A percentile compares a stretch with the other conserved stretches of the same genome.
phyloP scores from a whole-genome alignment of 768 basidiomycete species.

The Podaxis sp. region DNA sequence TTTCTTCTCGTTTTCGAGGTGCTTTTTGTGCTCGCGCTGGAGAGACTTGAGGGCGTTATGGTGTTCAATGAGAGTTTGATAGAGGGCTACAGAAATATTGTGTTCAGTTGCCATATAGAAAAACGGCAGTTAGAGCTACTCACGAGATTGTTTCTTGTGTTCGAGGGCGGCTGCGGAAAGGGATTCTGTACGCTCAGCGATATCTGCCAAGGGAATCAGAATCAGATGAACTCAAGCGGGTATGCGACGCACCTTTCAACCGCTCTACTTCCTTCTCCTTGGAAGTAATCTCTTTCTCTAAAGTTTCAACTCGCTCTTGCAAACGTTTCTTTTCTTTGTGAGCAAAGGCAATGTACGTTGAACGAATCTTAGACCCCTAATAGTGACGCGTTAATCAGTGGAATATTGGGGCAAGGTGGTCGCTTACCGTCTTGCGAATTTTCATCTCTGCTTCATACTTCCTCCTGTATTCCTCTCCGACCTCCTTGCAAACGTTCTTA shows the following conservation, averaged over 20 bases:
- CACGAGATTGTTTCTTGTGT: slow-evolving; percentile 84
- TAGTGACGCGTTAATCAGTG: neutral
- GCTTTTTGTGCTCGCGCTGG: slow-evolving; percentile 66
- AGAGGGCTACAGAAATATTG: slow-evolving; percentile 59
- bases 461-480: slow-evolving; percentile 70
- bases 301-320: slow-evolving; percentile 56
- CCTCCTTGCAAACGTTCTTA: slow-evolving; percentile 70
- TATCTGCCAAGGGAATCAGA: slow-evolving; percentile 43
- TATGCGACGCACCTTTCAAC: slow-evolving; percentile 54
- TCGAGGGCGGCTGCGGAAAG: slow-evolving; percentile 80
- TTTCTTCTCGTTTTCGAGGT: slow-evolving; percentile 71
- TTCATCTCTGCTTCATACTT: slow-evolving; percentile 74
- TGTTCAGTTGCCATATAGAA: neutral
- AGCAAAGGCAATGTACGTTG: slow-evolving; percentile 84
- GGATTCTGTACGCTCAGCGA: slow-evolving; percentile 76
- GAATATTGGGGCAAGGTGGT: neutral
- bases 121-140: slow-evolving; percentile 24
- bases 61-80: slow-evolving; percentile 70
- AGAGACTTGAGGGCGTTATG: slow-evolving; percentile 76
- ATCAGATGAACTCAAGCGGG: neutral
- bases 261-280: slow-evolving; percentile 73
- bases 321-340: slow-evolving; percentile 87
- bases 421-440: slow-evolving; percentile 73
- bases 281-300: slow-evolving; percentile 56
- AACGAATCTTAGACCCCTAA: slow-evolving; percentile 90